Percentiles rank a stretch among this genome's conserved stretches.
These are phyloP conservation scores for Xylaria flabelliformis DNA, from an alignment of 495 filamentous ascomycete species.

Conservation along the genomic window DNA sequence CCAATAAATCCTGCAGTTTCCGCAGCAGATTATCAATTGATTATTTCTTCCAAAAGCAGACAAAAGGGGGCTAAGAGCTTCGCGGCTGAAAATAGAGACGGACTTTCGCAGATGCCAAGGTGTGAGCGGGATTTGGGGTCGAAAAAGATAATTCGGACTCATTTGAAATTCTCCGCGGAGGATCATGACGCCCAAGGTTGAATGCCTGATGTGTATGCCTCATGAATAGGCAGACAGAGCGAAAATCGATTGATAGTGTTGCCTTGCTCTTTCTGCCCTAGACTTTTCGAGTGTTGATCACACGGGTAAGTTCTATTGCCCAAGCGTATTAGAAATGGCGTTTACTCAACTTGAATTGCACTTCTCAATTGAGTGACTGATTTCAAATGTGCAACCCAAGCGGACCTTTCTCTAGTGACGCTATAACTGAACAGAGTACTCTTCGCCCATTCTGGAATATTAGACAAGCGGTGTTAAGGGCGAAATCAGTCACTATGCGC, in stretches of 20 bases:
- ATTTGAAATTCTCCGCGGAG: conserved; percentile 6
- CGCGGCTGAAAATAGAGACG: too few species aligned
- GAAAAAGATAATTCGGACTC: background rate
- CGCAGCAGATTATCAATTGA: too few species aligned
- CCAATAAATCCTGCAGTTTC: too few species aligned
- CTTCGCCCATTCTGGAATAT: too few species aligned
- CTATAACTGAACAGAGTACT: too few species aligned
- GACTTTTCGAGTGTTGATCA: background rate
- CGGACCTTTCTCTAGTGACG: too few species aligned
- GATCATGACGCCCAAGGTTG: background rate
- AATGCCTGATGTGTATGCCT: background rate
- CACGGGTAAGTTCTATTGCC: background rate
- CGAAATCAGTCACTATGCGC: too few species aligned
- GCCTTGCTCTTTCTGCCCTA: background rate
- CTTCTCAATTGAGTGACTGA: too few species aligned
- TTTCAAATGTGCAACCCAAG: too few species aligned
- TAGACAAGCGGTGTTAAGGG: too few species aligned
- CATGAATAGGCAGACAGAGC: background rate
- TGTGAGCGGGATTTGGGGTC: background rate
- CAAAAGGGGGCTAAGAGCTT: too few species aligned
- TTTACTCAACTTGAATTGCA: background rate
- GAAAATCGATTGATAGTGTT: background rate
- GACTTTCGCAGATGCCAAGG: background rate
- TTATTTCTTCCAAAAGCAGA: too few species aligned
- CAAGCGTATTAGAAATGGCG: background rate